phyloP scores from a whole-genome alignment of 73 alveolate species.

The Tetrahymena elliotti region DNA sequence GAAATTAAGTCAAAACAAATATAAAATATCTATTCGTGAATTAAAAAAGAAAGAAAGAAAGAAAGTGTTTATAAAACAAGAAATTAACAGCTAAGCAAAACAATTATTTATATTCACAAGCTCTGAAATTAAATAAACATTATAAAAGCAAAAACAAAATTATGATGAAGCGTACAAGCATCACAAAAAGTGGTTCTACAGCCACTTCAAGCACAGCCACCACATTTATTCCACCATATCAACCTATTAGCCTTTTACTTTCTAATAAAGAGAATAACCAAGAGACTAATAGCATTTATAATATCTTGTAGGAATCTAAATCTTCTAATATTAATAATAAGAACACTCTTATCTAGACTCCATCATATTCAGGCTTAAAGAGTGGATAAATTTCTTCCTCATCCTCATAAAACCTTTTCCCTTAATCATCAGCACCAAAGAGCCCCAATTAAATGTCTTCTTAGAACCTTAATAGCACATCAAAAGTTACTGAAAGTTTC shows the following conservation, averaged over 20 bases:
- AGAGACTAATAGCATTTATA: background rate
- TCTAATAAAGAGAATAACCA: background rate
- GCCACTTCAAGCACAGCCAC: background rate
- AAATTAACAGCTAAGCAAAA: background rate
- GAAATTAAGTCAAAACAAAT: background rate
- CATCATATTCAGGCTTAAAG: background rate
- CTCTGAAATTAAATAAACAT: background rate
- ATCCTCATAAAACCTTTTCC: background rate
- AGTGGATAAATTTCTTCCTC: background rate
- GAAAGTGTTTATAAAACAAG: background rate
- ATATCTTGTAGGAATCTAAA: background rate
- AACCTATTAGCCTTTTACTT: background rate
- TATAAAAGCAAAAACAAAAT: background rate
- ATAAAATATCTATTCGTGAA: background rate
- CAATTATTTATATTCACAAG: background rate
- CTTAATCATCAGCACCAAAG: background rate
- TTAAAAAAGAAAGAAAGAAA: background rate
- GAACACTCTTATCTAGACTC: background rate
- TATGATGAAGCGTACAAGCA: background rate
- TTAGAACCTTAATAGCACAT: background rate
- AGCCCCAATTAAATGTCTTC: background rate
- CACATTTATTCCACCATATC: background rate
- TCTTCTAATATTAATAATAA: background rate
- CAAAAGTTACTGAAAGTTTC: background rate
- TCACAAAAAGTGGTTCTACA: background rate